These are phyloP conservation scores for Sonneratia caseolaris DNA, from an alignment of 345 rosid genomes.

Conservation along the genomic window DNA sequence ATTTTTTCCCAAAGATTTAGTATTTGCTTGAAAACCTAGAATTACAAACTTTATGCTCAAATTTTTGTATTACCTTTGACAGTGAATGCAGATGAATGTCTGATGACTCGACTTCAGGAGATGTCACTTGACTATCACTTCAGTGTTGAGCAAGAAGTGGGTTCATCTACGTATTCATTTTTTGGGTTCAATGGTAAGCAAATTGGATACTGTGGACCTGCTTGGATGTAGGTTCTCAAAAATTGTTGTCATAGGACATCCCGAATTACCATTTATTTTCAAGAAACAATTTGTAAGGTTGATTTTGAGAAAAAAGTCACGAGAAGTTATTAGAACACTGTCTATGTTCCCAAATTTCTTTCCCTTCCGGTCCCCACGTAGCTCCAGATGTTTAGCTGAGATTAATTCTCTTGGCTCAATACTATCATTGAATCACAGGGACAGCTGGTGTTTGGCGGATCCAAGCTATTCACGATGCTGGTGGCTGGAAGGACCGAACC, in stretches of 20 bases:
- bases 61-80: conserved; percentile 5
- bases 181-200: conserved; percentile 52
- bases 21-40: not conserved
- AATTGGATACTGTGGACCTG: not conserved
- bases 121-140: conserved; percentile 52
- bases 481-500: conserved; percentile 56
- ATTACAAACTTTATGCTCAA: not conserved
- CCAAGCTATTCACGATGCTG: conserved; percentile 36
- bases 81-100: conserved; percentile 67
- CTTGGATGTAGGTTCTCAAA: not conserved
- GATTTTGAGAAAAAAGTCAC: too few species aligned
- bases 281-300: not conserved
- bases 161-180: conserved; percentile 45
- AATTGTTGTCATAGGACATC: not conserved
- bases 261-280: not conserved
- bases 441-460: conserved; percentile 50
- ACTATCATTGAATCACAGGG: conserved; percentile 16
- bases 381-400: not conserved
- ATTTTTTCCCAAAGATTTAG: not conserved
- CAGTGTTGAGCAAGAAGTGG: conserved; percentile 45
- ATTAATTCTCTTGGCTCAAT: not conserved
- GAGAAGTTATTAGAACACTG: too few species aligned
- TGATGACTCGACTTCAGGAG: conserved; percentile 47
- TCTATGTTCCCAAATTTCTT: too few species aligned
- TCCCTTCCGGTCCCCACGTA: not conserved